These are phyloP conservation scores for Ophiocordyceps sinensis DNA, from an alignment of 2,329 filamentous ascomycete species.

Conservation along the genomic window DNA sequence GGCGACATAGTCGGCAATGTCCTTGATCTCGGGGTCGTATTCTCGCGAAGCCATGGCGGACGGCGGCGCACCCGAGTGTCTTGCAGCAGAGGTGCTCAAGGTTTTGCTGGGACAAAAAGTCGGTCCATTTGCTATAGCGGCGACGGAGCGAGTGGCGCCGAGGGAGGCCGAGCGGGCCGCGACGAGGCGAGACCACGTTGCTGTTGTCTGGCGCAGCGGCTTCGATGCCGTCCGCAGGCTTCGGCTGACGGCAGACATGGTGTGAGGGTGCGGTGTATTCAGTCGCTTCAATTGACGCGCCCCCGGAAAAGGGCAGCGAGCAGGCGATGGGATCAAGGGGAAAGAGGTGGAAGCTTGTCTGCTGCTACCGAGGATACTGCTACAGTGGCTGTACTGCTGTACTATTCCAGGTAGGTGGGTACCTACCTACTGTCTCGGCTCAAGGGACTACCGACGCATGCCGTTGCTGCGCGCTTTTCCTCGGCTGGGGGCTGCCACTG, in stretches of 20 bases:
- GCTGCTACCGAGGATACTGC: too few relatives aligned
- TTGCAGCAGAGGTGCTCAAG: conserved; percentile 35
- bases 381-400: too few relatives aligned
- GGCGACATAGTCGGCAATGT: conserved; percentile 92
- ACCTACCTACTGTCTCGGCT: too few relatives aligned
- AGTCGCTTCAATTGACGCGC: too few relatives aligned
- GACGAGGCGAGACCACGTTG: conserved; percentile 14
- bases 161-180: conserved; percentile 1
- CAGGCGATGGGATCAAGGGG: too few relatives aligned
- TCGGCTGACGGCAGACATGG: conserved; percentile 41
- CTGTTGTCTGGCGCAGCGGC: conserved; percentile 27
- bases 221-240: conserved; percentile 39
- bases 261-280: background rate
- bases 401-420: too few relatives aligned
- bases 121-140: conserved; percentile 34
- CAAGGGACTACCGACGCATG: too few relatives aligned
- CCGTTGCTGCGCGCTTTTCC: too few relatives aligned
- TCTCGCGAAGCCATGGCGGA: conserved; percentile 39
- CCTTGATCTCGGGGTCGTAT: conserved; percentile 86
- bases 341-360: too few relatives aligned
- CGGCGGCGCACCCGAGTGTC: conserved; percentile 27
- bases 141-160: conserved; percentile 14
- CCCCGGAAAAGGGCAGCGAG: too few relatives aligned
- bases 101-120: conserved; percentile 4
- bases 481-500: too few relatives aligned